These are phyloP conservation scores for Dipteronia sinensis DNA, from an alignment of 345 rosid species.

Conservation along the genomic window DNA sequence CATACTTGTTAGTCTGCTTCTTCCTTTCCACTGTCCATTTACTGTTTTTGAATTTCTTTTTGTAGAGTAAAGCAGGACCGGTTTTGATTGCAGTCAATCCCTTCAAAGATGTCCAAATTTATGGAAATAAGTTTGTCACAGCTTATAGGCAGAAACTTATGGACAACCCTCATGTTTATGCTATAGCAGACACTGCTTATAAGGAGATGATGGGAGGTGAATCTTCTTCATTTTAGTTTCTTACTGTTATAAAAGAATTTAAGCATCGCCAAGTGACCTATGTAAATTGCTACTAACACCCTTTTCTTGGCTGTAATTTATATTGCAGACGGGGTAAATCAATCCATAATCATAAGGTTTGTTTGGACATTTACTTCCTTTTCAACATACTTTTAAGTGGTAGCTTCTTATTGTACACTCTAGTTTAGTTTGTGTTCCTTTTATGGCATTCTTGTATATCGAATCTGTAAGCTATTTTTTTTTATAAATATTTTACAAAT, in stretches of 20 bases:
- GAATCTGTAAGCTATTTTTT: not conserved
- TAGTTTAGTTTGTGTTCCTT: not conserved
- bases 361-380: conserved; percentile 22
- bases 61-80: conserved; percentile 93
- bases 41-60: conserved; percentile 22
- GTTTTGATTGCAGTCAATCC: conserved; percentile 91
- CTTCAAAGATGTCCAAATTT: conserved; percentile 63
- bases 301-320: conserved; percentile 22
- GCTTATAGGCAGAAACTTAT: conserved; percentile 63
- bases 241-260: conserved; percentile 12
- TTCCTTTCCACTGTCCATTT: conserved; percentile 20
- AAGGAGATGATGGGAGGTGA: conserved; percentile 95
- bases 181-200: conserved; percentile 80
- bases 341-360: conserved; percentile 94
- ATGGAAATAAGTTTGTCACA: conserved; percentile 57
- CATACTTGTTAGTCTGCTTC: conserved; percentile 7
- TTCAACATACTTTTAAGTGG: not conserved
- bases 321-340: conserved; percentile 77
- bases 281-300: conserved; percentile 17
- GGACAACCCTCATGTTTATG: conserved; percentile 82
- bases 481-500: not conserved
- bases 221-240: conserved; percentile 20
- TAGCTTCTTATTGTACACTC: conserved; percentile 1
- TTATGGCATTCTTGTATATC: conserved; percentile 14
- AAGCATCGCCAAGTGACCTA: not conserved